These are phyloP conservation scores for Penicillium alfredii DNA, from an alignment of 495 filamentous ascomycete species.

Conservation along the genomic window DNA sequence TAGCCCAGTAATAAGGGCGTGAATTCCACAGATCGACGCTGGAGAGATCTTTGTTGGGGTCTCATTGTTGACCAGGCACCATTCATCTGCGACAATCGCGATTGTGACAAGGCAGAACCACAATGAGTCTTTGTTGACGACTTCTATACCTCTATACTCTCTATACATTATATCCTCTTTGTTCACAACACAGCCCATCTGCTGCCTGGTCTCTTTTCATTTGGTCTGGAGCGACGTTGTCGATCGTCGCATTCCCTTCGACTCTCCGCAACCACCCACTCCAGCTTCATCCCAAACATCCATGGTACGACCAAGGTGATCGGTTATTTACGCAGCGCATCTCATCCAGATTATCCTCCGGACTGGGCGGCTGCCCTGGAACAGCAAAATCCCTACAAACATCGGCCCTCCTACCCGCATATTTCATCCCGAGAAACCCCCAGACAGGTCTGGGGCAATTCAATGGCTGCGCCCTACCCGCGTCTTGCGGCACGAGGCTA, in stretches of 20 bases:
- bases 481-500: constrained; percentile 29
- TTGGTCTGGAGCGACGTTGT: constrained; percentile 1
- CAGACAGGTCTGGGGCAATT: constrained; percentile 11
- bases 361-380: too few relatives aligned
- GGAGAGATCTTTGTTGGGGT: constrained; percentile 3
- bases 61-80: constrained; percentile 2
- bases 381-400: too few relatives aligned
- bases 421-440: constrained; percentile 4
- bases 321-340: too few relatives aligned
- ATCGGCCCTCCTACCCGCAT: not conserved
- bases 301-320: too few relatives aligned
- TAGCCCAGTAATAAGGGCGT: constrained; percentile 3
- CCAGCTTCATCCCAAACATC: not conserved
- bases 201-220: constrained; percentile 7
- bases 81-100: constrained; percentile 4
- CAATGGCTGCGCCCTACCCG: constrained; percentile 33
- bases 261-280: constrained; percentile 1
- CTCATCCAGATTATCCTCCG: too few relatives aligned
- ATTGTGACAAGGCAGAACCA: not conserved
- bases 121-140: not conserved
- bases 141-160: too few relatives aligned
- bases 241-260: constrained; percentile 6
- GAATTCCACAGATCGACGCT: constrained; percentile 5
- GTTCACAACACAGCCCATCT: too few relatives aligned
- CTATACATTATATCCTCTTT: too few relatives aligned